A percentile compares a stretch with the other conserved stretches of the same genome.
These are phyloP conservation scores for Penicillium odoratum DNA, from an alignment of 495 filamentous ascomycete species.

Conservation along the genomic window DNA sequence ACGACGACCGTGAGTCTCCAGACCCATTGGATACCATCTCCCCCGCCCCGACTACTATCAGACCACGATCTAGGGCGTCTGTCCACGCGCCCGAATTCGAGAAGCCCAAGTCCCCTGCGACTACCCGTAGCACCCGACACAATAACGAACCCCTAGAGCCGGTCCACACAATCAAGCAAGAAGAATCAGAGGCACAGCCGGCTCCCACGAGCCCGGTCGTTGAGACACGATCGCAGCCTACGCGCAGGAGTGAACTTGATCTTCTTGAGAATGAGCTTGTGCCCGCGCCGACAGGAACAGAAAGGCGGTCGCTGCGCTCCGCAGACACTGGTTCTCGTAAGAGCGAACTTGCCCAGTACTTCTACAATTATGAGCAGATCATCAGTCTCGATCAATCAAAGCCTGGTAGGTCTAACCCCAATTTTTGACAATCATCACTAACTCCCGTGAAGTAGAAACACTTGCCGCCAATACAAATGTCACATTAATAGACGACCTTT, in stretches of 20 bases:
- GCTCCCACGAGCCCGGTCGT: background rate
- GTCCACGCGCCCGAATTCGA: conserved; percentile 10
- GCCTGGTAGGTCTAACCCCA: conserved; percentile 55
- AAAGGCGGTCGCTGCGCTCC: conserved; percentile 52
- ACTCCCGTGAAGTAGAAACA: conserved; percentile 35
- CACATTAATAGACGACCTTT: conserved; percentile 46
- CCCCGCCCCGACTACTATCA: conserved; percentile 16
- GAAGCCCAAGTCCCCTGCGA: conserved; percentile 11
- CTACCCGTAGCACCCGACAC: conserved; percentile 19
- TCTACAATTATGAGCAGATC: conserved; percentile 87
- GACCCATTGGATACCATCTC: conserved; percentile 46
- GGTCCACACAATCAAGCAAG: conserved; percentile 8
- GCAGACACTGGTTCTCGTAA: conserved; percentile 59
- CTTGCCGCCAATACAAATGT: conserved; percentile 46
- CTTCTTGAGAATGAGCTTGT: conserved; percentile 5
- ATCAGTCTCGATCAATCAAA: conserved; percentile 78
- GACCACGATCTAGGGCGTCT: conserved; percentile 14
- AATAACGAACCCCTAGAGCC: conserved; percentile 12
- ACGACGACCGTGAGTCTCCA: conserved; percentile 30
- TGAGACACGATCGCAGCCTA: conserved; percentile 9
- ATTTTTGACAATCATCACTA: background rate
- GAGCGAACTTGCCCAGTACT: conserved; percentile 85
- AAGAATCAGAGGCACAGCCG: conserved; percentile 3
- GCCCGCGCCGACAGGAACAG: conserved; percentile 11
- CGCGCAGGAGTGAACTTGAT: conserved; percentile 13